phyloP scores from a whole-genome alignment of 805 yeast genomes.

The Wickerhamomyces ciferrii region DNA sequence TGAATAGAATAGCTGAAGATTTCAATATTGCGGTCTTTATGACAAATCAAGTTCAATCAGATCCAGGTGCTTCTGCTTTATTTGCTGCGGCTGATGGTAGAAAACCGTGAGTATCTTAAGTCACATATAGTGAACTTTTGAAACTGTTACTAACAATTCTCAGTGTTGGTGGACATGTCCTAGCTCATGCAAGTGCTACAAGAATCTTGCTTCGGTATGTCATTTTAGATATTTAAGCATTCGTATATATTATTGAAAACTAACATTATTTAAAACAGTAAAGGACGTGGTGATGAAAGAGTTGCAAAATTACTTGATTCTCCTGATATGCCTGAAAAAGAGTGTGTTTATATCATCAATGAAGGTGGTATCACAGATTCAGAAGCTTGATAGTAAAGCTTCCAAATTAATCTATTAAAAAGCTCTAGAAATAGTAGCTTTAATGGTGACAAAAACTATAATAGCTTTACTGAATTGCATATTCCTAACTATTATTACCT shows the following conservation, averaged over 20 bases:
- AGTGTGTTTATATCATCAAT: constrained; percentile 67
- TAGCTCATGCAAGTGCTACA: constrained; percentile 80
- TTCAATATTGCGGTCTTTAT: constrained; percentile 73
- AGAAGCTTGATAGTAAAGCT: constrained; percentile 17
- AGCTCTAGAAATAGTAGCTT: too few species aligned
- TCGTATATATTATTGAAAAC: background rate
- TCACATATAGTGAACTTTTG: background rate
- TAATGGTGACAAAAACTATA: background rate
- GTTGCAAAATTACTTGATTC: constrained; percentile 77
- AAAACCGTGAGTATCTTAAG: constrained; percentile 43
- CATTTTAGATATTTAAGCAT: background rate
- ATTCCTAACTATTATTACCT: too few species aligned
- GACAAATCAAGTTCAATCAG: constrained; percentile 77
- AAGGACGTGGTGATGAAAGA: constrained; percentile 77
- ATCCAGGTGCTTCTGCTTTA: constrained; percentile 75
- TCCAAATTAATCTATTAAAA: too few species aligned
- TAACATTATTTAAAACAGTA: constrained; percentile 30
- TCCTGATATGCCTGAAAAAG: constrained; percentile 79
- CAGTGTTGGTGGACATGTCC: constrained; percentile 71
- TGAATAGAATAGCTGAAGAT: constrained; percentile 66
- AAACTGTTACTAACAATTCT: background rate
- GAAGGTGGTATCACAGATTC: constrained; percentile 64
- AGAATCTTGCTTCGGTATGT: constrained; percentile 47
- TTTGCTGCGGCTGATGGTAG: constrained; percentile 82
- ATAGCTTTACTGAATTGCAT: background rate